Evolutionary conservation across 2,329 filamentous ascomycete species (phyloP), one percentile per base, ranked within the genome.

Genomic region (Dryadomyces sulphureus): DNA sequence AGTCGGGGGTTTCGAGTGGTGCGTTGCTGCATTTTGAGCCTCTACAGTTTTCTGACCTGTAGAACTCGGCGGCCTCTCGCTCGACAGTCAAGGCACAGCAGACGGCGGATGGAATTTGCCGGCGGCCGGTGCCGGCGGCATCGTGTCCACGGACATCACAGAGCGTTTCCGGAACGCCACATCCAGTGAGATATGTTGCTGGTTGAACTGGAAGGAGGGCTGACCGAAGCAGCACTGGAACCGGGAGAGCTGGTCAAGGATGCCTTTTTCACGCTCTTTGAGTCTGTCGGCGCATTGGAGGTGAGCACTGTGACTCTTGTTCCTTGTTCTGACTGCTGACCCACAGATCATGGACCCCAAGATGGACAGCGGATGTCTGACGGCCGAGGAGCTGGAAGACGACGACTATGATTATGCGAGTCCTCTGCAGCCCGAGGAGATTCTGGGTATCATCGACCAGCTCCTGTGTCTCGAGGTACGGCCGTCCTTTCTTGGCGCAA

Each of bases 291-390:
- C 51, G 85, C 85, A 54, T 71, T 92, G 20, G 85, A 92, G 74
- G 79, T 75, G 60, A 47, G 64, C 50, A 14, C 17, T 48, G 7
- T 19, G 30, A n/a, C 4, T 24, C n/a, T n/a, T n/a, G n/a, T n/a
- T n/a, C n/a, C n/a, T 6, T 40, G 5, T 17, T 41, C 9, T 12
- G 7, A 24, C 25, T 7, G n/a, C 12, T 12, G 25, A 16, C 12
- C 16, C 47, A 22, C 56, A 98, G 92, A 94, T 98, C 55, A 95
- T 95, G 86, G 92, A 98, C 58, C 81, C 85, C 1, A 98, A 96
- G 65, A 98, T 98, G 92, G 92, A 98, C 62, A 95, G 87, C 58
- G 92, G 92, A 24, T 88, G 82, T 53, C 69, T 93, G 7, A 72
- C 77, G 19, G 77, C 82, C 7, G 84, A 81, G 25, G 86, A 94